A percentile compares a stretch with the other conserved stretches of the same genome.
Evolutionary conservation across 345 rosid genomes (phyloP).

Genomic region (Moringa oleifera): DNA sequence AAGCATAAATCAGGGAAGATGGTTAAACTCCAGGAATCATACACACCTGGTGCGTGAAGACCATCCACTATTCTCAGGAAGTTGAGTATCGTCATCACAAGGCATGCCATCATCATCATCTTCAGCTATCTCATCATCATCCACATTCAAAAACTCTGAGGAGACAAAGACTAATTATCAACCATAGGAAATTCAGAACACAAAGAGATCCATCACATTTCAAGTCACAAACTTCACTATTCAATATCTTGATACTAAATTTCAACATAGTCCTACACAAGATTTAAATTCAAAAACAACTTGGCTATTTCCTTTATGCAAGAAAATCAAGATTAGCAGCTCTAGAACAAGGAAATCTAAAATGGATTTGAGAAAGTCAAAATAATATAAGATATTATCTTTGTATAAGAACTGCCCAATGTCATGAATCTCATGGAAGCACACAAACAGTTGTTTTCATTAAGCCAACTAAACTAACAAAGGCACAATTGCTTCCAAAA

Average conservation of each 20-base stretch:
- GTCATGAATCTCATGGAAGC: too few relatives aligned
- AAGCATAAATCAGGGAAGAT: neutral
- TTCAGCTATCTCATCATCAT: constrained; percentile 77
- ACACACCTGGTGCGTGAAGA: constrained; percentile 95
- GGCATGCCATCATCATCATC: constrained; percentile 57
- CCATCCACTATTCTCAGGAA: constrained; percentile 95
- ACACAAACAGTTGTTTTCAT: too few relatives aligned
- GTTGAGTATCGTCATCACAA: constrained; percentile 45
- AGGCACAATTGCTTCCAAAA: too few relatives aligned
- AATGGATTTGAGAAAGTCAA: too few relatives aligned
- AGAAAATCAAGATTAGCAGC: neutral
- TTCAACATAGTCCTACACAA: neutral
- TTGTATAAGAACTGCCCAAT: too few relatives aligned
- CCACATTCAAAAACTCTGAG: constrained; percentile 79
- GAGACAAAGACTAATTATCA: too few relatives aligned
- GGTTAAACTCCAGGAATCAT: neutral
- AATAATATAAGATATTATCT: too few relatives aligned
- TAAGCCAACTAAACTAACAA: too few relatives aligned
- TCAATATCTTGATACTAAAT: neutral
- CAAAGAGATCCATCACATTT: neutral
- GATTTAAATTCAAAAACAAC: neutral
- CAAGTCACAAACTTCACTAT: neutral
- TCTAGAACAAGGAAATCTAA: neutral
- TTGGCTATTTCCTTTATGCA: neutral
- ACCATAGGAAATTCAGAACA: too few relatives aligned